Evolutionary conservation across 2,329 filamentous ascomycete species (phyloP).

Genomic region (Neonectria hederae): DNA sequence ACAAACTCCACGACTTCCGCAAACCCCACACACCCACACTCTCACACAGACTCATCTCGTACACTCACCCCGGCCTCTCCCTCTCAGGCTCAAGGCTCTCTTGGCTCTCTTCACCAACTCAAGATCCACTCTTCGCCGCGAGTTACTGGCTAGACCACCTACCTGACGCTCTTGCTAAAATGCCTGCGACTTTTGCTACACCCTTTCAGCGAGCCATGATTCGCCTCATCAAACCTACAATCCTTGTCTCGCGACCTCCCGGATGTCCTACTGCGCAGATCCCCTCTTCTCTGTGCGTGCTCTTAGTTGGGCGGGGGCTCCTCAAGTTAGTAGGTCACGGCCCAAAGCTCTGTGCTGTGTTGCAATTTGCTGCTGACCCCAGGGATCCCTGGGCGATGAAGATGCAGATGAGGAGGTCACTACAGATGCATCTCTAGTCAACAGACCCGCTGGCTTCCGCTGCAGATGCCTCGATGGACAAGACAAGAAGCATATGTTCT

Average conservation of each 20-base stretch:
- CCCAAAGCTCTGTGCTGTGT: not conserved
- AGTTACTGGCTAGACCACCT: not conserved
- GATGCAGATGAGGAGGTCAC: not conserved
- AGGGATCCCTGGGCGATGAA: not conserved
- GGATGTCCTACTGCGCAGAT: not conserved
- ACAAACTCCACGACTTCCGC: not conserved
- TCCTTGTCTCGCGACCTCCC: not conserved
- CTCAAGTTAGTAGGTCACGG: not conserved
- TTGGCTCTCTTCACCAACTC: not conserved
- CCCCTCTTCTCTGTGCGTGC: not conserved
- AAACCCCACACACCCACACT: not conserved
- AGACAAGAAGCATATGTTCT: not conserved
- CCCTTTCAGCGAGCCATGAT: not conserved
- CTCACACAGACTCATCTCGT: not conserved
- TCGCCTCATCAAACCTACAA: not conserved
- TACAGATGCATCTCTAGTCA: not conserved
- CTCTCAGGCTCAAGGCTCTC: not conserved
- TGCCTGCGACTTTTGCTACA: not conserved
- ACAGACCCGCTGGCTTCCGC: not conserved
- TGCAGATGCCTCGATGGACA: not conserved
- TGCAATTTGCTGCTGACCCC: not conserved
- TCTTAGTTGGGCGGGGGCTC: not conserved
- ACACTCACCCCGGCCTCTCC: not conserved
- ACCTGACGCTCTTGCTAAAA: not conserved
- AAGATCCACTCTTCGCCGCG: not conserved